Conservation (phyloP, 345 rosid genomes). For the Gossypium mustelinum region DNA sequence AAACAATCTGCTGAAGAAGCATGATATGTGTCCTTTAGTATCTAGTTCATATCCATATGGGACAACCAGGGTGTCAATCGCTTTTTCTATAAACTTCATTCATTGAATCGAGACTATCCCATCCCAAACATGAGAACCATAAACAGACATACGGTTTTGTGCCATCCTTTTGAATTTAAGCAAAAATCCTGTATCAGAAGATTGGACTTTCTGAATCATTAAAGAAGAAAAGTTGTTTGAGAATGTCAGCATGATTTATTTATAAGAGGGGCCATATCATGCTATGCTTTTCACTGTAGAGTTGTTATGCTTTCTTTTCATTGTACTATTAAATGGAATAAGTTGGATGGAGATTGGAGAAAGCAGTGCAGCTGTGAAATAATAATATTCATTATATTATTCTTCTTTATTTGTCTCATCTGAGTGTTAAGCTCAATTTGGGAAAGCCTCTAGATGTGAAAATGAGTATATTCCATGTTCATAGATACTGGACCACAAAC, state of each 20-base stretch:
- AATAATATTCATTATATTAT: constrained; percentile 19
- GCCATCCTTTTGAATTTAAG: constrained; percentile 5
- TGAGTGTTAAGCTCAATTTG: constrained; percentile 27
- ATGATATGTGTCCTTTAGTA: neutral
- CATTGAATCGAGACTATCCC: constrained; percentile 1
- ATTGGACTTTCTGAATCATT: constrained; percentile 27
- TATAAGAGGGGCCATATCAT: constrained; percentile 36
- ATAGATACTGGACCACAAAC: constrained; percentile 33
- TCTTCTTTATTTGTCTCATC: constrained; percentile 27
- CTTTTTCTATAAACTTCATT: neutral
- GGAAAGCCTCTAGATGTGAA: constrained; percentile 19
- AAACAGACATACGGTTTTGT: constrained; percentile 3
- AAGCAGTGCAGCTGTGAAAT: constrained; percentile 28
- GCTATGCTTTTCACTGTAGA: constrained; percentile 20
- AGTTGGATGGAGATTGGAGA: constrained; percentile 24
- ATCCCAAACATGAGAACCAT: neutral
- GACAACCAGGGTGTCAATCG: neutral
- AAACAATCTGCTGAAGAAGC: constrained; percentile 3
- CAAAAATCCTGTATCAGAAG: constrained; percentile 18
- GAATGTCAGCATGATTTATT: constrained; percentile 45
- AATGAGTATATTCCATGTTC: constrained; percentile 32
- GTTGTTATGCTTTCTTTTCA: neutral
- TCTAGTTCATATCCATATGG: neutral
- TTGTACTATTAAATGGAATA: constrained; percentile 21
- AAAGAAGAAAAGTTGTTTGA: constrained; percentile 16